phyloP scores from a whole-genome alignment of 2,329 filamentous ascomycete species.

The Cladosporium austrohemisphaericum region DNA sequence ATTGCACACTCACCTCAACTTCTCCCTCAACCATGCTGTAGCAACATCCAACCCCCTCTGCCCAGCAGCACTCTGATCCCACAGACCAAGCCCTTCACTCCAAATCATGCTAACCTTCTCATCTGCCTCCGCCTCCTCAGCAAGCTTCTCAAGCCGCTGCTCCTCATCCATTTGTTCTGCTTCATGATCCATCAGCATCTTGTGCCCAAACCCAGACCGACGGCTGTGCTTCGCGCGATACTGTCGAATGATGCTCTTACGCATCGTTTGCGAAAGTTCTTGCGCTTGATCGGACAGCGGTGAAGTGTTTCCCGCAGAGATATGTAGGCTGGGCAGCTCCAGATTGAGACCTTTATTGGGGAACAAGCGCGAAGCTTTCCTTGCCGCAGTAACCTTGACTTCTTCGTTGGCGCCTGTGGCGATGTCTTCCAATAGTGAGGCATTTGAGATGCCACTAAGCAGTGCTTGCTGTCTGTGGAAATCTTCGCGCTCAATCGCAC shows the following conservation, averaged over 20 bases:
- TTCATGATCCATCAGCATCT: constrained; percentile 22
- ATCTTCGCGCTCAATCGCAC: constrained; percentile 28
- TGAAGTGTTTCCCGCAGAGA: constrained; percentile 38
- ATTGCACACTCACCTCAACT: constrained; percentile 15
- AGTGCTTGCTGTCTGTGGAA: constrained; percentile 25
- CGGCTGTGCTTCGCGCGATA: background rate
- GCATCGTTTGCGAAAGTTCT: constrained; percentile 40
- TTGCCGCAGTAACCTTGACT: background rate
- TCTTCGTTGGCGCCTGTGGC: background rate
- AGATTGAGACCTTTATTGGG: constrained; percentile 40
- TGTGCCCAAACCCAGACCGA: constrained; percentile 18
- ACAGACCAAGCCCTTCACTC: constrained; percentile 22
- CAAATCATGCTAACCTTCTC: constrained; percentile 32
- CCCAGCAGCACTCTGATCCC: constrained; percentile 21
- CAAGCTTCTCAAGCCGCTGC: constrained; percentile 35
- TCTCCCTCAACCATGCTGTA: constrained; percentile 21
- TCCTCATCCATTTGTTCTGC: constrained; percentile 24
- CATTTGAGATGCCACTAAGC: constrained; percentile 21
- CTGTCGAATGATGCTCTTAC: constrained; percentile 38
- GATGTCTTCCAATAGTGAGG: background rate
- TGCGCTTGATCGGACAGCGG: constrained; percentile 39
- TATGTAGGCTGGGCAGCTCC: constrained; percentile 39
- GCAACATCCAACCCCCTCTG: constrained; percentile 19
- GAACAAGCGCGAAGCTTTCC: constrained; percentile 38
- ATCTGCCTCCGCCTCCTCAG: constrained; percentile 40